Evolutionary conservation across 306 rosid genomes (phyloP), one percentile per base, ranked within the genome.

Genomic region (Cicer arietinum): DNA sequence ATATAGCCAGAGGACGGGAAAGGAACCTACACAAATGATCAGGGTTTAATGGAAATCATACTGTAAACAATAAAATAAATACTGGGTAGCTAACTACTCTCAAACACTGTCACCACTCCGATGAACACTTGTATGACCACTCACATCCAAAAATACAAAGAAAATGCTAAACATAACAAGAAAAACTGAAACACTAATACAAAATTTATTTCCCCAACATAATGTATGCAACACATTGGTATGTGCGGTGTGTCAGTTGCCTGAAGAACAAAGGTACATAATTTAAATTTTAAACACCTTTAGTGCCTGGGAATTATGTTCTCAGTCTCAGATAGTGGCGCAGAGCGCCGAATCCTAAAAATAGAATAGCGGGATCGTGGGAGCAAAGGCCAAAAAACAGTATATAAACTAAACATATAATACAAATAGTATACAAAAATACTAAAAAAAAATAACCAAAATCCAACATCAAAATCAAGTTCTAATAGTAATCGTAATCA

Each of bases 131-230:
- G n/a, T 39, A 11, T 54, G 10, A 43, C 65, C 37, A 70, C 22
- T 13, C 11, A 35, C 45, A 35, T 13, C 67, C 42, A 8, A 63
- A 6, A 45, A 53, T 10, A 45, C 50, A 57, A 39, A 6, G n/a
- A 70, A 51, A 60, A 43, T 40, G 13, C 25, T 20, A 48, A 51
- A 18, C 46, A 54, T 54, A 18, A 54, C 11, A 54, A 54, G 35
- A 44, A 37, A 47, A 46, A 57, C 10, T 54, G 25, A 54, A 54
- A 35, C 25, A 39, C 10, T 18, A 8, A 7, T 51, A 17, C 59
- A 35, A 71, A 58, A 52, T 51, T 43, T 22, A 16, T 57, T 12
- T 47, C 59, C 45, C 59, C 30, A 53, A 17, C 72, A 51, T 69
- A 51, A n/a, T 8, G 8, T 5, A 40, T 45, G 44, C 39, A 3